Evolutionary conservation across 2,329 filamentous ascomycete genomes (phyloP).

Genomic region (Cladosporium phlei): DNA sequence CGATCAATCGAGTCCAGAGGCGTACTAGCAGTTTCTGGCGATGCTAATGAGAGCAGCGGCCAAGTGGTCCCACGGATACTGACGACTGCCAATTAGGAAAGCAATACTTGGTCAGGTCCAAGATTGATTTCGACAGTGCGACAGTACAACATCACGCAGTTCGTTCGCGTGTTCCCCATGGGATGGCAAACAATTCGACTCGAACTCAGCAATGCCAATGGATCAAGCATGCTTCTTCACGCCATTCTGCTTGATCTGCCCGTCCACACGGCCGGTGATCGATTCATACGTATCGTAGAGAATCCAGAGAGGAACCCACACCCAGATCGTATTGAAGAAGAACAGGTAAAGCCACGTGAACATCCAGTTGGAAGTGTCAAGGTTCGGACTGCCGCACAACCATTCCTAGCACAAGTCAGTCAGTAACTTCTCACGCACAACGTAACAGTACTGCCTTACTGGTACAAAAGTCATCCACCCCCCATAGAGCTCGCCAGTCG

Average conservation of each 20-base stretch:
- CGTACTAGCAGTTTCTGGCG: too few species aligned
- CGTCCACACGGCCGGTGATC: conserved; percentile 21
- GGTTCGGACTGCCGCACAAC: conserved; percentile 53
- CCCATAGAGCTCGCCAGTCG: conserved; percentile 61
- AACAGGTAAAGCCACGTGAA: conserved; percentile 60
- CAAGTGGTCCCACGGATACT: too few species aligned
- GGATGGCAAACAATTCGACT: too few species aligned
- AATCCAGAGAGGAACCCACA: conserved; percentile 55
- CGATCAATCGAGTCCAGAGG: too few species aligned
- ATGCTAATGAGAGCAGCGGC: too few species aligned
- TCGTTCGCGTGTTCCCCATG: too few species aligned
- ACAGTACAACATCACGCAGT: too few species aligned
- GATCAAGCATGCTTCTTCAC: conserved; percentile 17
- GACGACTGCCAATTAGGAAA: too few species aligned
- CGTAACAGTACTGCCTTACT: neutral
- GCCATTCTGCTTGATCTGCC: conserved; percentile 10
- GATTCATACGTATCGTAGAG: conserved; percentile 49
- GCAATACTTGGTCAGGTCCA: too few species aligned
- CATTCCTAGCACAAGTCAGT: conserved; percentile 44
- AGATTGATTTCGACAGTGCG: too few species aligned
- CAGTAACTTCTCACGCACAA: neutral
- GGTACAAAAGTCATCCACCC: conserved; percentile 29
- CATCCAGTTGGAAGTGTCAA: conserved; percentile 57
- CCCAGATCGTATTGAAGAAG: conserved; percentile 63
- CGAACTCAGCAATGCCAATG: too few species aligned